Base-by-base conservation (phyloP, 139 green algal species). In the Chlorella sp. region DNA sequence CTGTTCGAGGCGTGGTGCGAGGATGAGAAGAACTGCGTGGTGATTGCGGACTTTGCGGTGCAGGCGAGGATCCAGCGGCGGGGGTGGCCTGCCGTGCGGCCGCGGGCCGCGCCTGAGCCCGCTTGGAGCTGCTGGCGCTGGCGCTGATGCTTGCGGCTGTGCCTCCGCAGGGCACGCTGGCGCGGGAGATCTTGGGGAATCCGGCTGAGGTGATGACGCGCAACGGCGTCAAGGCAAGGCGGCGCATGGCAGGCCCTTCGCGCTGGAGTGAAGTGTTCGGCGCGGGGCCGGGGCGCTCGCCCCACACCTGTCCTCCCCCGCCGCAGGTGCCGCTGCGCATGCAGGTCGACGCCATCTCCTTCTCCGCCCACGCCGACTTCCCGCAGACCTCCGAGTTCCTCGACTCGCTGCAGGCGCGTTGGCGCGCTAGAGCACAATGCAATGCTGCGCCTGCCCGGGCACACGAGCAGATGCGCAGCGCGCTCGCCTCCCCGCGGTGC, bases 1-100 rank as follows among this genome's bases (percentile, higher is more conserved):
- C 87, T 98, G 45, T 98, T 99, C 83, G 96, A 99, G 79, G 86
- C 86, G 17, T 99, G 96, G 96, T 98, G 93, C 79, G 87, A 94
- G 61, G 88, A 96, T 79, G 33, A 79, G 9, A 71, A 76, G 45
- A 98, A 99, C 86, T 86, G 87, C n/a, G 89, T 97, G 63, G 90
- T 99, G 87, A 98, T 99, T 35, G 89, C 90, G 31, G 95, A 97
- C 83, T 99, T 98, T 87, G 91, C 92, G 11, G 95, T 99, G n/a
- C 91, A 97, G 81, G 91, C 88, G 70, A 5, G 79, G 11, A 19
- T 2, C 2, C 15, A 3, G n/a, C 25, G 7, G 35, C 1, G 4
- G 59, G 8, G 2, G 2, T 23, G 33, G 58, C 11, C 5, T 42
- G 58, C 21, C 31, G 29, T 17, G 2, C 29, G 36, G 56, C 3